Evolutionary conservation across 441 rosid genomes (phyloP).

Genomic region (Geranium incanum): DNA sequence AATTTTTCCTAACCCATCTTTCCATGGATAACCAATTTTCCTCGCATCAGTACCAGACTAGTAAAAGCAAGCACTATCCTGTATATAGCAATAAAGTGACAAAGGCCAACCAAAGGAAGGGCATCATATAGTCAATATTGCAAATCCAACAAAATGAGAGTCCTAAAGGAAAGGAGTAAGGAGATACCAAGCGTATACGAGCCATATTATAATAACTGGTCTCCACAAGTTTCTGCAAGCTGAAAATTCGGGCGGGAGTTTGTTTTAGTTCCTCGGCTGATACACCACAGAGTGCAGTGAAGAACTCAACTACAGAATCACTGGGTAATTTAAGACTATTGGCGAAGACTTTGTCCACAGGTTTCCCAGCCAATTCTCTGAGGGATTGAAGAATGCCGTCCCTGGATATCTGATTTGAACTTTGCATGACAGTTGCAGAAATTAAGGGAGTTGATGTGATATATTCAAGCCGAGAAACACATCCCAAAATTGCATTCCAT

Average conservation of each 20-base stretch:
- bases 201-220: constrained; percentile 99
- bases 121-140: constrained; percentile 10
- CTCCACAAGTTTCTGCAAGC: constrained; percentile 99
- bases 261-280: constrained; percentile 97
- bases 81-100: constrained; percentile 10
- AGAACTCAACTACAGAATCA: constrained; percentile 91
- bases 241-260: constrained; percentile 97
- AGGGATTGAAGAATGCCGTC: constrained; percentile 93
- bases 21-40: neutral
- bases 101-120: constrained; percentile 13
- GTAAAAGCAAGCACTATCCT: constrained; percentile 3
- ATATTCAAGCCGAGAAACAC: constrained; percentile 96
- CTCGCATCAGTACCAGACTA: neutral
- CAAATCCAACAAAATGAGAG: neutral
- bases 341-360: constrained; percentile 88
- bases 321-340: constrained; percentile 93
- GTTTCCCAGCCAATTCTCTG: constrained; percentile 89
- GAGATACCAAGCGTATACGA: constrained; percentile 92
- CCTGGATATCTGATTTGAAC: constrained; percentile 97
- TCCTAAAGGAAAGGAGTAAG: constrained; percentile 18
- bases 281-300: constrained; percentile 96
- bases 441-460: constrained; percentile 88
- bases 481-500: constrained; percentile 98
- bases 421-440: constrained; percentile 92
- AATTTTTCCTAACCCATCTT: neutral